Base-by-base conservation (phyloP, 495 filamentous ascomycete genomes). In the Parachaetomium inaequale region DNA sequence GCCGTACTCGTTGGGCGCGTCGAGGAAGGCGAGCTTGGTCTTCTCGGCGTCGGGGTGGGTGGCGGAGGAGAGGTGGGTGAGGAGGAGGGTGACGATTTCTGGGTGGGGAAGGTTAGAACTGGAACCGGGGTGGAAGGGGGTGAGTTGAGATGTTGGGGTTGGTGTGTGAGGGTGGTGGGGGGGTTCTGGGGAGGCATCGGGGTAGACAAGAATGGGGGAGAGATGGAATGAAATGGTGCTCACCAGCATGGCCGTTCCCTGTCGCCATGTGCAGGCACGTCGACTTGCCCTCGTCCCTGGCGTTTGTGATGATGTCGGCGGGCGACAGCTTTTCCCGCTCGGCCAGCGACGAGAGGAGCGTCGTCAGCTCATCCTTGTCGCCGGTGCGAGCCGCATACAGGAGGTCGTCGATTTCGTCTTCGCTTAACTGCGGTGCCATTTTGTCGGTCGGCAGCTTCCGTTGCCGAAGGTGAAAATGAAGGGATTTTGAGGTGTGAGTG, bases 251-350 rank as follows among this genome's bases (percentile, higher is more conserved):
- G 32, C 93, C 93, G 76, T 98, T 98, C 11, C 89, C 93, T 38
- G 89, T 84, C 1, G 91, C 90, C 82, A 91, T 96, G 76, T 98
- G 93, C 68, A 96, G 75, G 19, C 88, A 80, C 34, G 91, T 95
- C 26, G 87, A 86, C 58, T 84, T 88, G 31, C 84, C 79, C 26
- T 85, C 80, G 65, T 96, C 92, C 59, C 83, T 82, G 12, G 88
- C 86, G 32, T 82, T 81, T 32, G 77, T 66, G 28, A 96, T 70
- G 56, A 96, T 79, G 32, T 84, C 77, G 21, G 79, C 72, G 4
- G 79, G 73, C 14, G 82, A 66, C 51, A 75, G 72, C 63, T 71
- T 70, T 65, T 88, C 81, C 58, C 86, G 80, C 28, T 76, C 71
- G 45, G 82, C 76, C 15, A 93, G 74, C 28, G 77, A 78, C 11